phyloP scores from a whole-genome alignment of 179 eudicot species.

The Carnegiea gigantea region DNA sequence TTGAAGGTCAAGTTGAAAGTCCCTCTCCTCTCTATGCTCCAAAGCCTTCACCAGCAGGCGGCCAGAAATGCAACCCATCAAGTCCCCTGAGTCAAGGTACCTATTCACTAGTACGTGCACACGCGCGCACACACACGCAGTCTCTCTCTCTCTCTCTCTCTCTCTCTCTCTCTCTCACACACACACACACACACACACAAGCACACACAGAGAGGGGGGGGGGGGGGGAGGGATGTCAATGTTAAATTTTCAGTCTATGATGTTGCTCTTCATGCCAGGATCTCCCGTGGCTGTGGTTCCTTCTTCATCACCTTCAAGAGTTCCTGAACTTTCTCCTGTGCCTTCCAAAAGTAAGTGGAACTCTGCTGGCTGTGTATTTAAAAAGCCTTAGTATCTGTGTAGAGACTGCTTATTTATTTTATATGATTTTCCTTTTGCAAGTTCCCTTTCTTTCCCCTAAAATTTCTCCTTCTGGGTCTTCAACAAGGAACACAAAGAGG shows the following conservation, averaged over 20 bases:
- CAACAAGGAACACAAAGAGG: conserved; percentile 54
- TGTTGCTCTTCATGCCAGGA: conserved; percentile 30
- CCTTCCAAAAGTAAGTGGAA: conserved; percentile 49
- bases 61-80: conserved; percentile 22
- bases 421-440: conserved; percentile 44
- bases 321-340: conserved; percentile 39
- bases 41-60: conserved; percentile 7
- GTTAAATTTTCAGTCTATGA: background rate
- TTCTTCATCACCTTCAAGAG: conserved; percentile 37
- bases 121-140: background rate
- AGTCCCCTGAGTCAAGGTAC: conserved; percentile 8
- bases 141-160: no score
- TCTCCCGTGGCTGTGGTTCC: conserved; percentile 30
- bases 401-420: conserved; percentile 36
- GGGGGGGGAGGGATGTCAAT: background rate
- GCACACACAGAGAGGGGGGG: background rate
- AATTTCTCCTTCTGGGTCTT: conserved; percentile 62
- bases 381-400: conserved; percentile 2
- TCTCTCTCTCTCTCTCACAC: no score
- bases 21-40: conserved; percentile 33
- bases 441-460: conserved; percentile 64
- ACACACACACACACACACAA: background rate
- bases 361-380: conserved; percentile 17
- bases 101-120: background rate
- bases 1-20: conserved; percentile 21